These are phyloP conservation scores for Acacia melanoxylon DNA, from an alignment of 306 rosid genomes.

Conservation along the genomic window DNA sequence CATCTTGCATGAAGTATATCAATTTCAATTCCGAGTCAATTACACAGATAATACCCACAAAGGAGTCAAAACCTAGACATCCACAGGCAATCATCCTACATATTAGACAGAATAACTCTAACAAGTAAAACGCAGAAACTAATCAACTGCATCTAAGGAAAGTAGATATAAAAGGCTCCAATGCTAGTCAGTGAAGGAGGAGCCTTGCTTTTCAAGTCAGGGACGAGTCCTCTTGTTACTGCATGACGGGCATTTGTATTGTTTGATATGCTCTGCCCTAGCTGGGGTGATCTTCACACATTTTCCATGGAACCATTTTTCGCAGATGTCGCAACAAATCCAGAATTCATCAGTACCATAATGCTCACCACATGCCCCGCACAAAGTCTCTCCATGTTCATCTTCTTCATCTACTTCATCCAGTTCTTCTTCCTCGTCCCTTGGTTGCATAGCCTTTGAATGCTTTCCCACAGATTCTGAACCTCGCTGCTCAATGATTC, in stretches of 20 bases:
- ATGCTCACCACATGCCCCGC: constrained; percentile 89
- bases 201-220: constrained; percentile 23
- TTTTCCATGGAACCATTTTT: constrained; percentile 94
- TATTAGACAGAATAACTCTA: constrained; percentile 39
- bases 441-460: constrained; percentile 41
- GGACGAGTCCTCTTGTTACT: constrained; percentile 84
- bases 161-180: constrained; percentile 33
- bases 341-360: constrained; percentile 88
- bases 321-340: constrained; percentile 93
- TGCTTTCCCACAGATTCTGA: constrained; percentile 58
- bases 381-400: constrained; percentile 84
- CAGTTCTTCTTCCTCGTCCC: constrained; percentile 69
- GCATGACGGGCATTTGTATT: constrained; percentile 98
- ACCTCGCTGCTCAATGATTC: constrained; percentile 48
- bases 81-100: constrained; percentile 37
- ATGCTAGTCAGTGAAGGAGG: constrained; percentile 18
- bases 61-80: constrained; percentile 32
- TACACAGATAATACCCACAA: constrained; percentile 30
- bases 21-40: constrained; percentile 24
- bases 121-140: constrained; percentile 32
- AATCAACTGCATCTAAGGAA: constrained; percentile 35
- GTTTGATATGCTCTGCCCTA: constrained; percentile 90
- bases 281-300: constrained; percentile 96
- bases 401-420: constrained; percentile 84
- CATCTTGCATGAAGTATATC: neutral